These are phyloP conservation scores for Talaromyces rugulosus DNA, from an alignment of 2,329 filamentous ascomycete genomes.

Conservation along the genomic window DNA sequence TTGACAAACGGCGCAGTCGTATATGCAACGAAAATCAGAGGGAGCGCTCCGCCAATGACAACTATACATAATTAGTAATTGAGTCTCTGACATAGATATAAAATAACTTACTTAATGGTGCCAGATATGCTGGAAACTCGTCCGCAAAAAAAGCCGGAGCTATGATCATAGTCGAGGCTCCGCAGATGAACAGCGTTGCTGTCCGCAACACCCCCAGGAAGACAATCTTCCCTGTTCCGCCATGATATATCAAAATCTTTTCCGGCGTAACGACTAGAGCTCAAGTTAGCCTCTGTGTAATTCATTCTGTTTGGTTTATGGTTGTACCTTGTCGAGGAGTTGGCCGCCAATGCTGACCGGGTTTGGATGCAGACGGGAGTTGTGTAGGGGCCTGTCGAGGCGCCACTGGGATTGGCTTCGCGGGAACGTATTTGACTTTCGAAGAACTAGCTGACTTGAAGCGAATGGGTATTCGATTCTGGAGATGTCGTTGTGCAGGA, in stretches of 20 bases:
- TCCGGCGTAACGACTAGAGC: slow-evolving; percentile 30
- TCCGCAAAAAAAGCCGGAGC: slow-evolving; percentile 54
- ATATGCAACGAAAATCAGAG: slow-evolving; percentile 61
- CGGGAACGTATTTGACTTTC: background rate
- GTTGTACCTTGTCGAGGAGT: slow-evolving; percentile 26
- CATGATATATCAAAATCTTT: slow-evolving; percentile 67
- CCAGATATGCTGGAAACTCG: slow-evolving; percentile 41
- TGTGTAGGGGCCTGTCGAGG: background rate
- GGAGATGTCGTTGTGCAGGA: background rate
- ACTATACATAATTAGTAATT: slow-evolving; percentile 37
- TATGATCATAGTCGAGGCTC: slow-evolving; percentile 61
- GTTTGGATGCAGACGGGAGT: background rate
- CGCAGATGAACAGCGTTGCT: slow-evolving; percentile 65
- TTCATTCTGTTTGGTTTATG: background rate
- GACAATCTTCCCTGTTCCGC: slow-evolving; percentile 62
- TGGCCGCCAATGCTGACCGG: slow-evolving; percentile 18
- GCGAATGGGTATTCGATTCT: background rate
- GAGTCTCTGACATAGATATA: background rate
- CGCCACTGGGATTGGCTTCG: background rate
- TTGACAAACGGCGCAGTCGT: slow-evolving; percentile 67
- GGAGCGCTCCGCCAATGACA: slow-evolving; percentile 57
- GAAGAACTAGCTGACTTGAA: slow-evolving; percentile 2
- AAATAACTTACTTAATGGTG: slow-evolving; percentile 34
- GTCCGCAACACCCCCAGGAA: slow-evolving; percentile 69
- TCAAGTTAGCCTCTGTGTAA: slow-evolving; percentile 2